Percentiles rank a stretch among this genome's conserved stretches.
These are phyloP conservation scores for Misopates orontium DNA, from an alignment of 257 asterid genomes.

Conservation along the genomic window DNA sequence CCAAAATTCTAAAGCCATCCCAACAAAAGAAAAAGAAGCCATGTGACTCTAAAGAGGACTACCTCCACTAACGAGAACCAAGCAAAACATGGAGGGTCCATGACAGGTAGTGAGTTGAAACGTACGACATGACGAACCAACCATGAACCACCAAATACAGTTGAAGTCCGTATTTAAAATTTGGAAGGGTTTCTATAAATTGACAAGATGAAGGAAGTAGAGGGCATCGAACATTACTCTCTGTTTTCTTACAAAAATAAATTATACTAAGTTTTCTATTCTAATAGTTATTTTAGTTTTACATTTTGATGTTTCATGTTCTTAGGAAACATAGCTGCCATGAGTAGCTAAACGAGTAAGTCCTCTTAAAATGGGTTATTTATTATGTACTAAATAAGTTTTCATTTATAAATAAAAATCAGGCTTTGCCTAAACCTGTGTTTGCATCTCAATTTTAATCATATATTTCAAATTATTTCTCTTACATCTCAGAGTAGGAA, in stretches of 20 bases:
- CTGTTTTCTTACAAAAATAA: neutral
- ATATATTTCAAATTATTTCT: no score
- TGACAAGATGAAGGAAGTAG: neutral
- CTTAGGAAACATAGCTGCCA: no score
- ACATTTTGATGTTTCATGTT: no score
- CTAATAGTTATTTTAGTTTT: no score
- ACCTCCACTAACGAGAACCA: neutral
- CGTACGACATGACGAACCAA: neutral
- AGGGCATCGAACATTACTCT: neutral
- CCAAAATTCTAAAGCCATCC: neutral
- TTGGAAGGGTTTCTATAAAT: neutral
- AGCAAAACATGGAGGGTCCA: neutral
- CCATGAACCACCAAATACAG: neutral
- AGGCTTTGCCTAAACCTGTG: no score
- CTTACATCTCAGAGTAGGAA: no score
- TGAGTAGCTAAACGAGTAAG: no score
- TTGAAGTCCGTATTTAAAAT: neutral
- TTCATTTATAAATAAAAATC: no score
- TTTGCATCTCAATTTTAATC: no score
- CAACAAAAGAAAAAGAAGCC: neutral
- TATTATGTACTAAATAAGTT: no score
- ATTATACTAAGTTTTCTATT: neutral
- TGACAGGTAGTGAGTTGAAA: neutral
- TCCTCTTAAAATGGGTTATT: no score
- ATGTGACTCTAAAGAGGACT: neutral